Evolutionary conservation across 441 rosid genomes (phyloP), one percentile per base, ranked within the genome.

Genomic region (Erysimum pusillum): DNA sequence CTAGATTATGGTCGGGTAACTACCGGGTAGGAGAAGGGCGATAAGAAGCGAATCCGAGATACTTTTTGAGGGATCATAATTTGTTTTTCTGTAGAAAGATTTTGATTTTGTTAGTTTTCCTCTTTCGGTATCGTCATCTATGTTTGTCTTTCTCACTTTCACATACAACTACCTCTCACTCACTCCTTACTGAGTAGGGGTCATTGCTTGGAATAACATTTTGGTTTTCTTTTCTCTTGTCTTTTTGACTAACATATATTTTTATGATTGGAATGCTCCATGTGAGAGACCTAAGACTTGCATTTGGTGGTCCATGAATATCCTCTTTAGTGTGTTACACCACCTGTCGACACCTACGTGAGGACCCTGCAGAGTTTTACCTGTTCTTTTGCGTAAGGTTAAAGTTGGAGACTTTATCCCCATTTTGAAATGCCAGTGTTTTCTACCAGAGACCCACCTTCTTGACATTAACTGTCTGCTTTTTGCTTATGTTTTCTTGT

Each of bases 231-330:
- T 25, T 71, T 36, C 20, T 18, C 38, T 44, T 34, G 58, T 8
- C 56, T 56, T 56, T 65, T 56, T n/a, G 45, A 66, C 48, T 34
- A 42, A 56, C 48, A 65, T 20, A 46, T 63, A 28, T 39, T 17
- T 52, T 44, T 74, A 62, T 72, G 76, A 72, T 38, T 38, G n/a
- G n/a, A 49, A 51, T 15, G 9, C 49, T 74, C 65, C 59, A 74
- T 65, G 60, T 66, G 51, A 46, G 52, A 48, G 72, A 57, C 53
- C 63, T 63, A 13, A 70, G 48, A 59, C 36, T 45, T 70, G 58
- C 57, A 54, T 70, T 70, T 70, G 45, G 67, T 75, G 73, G 73
- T 58, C 78, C 67, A 58, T 75, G 59, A 48, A 66, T 46, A 41
- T 45, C 59, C 25, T 70, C 35, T 35, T 7, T 63, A 36, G 34